Conservation (phyloP, 2,329 filamentous ascomycete genomes). For the Venturiaceae sp. region DNA sequence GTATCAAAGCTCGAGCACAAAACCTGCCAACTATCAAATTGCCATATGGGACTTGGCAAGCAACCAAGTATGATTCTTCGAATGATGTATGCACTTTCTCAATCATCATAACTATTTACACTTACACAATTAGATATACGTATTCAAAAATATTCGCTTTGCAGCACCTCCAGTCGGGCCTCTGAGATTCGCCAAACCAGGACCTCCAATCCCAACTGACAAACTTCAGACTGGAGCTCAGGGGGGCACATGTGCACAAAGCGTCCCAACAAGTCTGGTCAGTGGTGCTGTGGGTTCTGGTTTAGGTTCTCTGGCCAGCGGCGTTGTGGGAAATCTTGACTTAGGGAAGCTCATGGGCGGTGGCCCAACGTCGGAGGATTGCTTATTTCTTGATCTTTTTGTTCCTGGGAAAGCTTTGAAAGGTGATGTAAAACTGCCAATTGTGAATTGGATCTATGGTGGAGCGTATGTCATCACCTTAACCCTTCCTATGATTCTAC, state of each 20-base stretch:
- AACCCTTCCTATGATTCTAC: neutral
- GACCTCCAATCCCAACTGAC: constrained; percentile 4
- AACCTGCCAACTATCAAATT: constrained; percentile 5
- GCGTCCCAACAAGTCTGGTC: neutral
- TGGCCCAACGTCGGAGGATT: constrained; percentile 28
- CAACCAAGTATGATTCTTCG: constrained; percentile 2
- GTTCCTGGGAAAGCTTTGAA: constrained; percentile 30
- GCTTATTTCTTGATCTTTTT: constrained; percentile 41
- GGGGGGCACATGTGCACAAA: neutral
- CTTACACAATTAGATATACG: constrained; percentile 9
- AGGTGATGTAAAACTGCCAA: neutral
- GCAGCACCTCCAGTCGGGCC: constrained; percentile 23
- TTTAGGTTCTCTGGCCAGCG: neutral
- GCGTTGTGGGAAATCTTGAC: neutral
- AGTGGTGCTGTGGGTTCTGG: neutral
- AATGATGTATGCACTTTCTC: constrained; percentile 4
- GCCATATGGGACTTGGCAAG: constrained; percentile 6
- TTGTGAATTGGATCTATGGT: constrained; percentile 8
- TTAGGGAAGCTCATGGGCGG: neutral
- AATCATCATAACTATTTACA: neutral
- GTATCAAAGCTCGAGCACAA: neutral
- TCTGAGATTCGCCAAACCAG: constrained; percentile 13
- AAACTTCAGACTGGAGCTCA: neutral
- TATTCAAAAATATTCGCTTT: constrained; percentile 18
- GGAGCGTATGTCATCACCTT: neutral